A percentile compares a stretch with the other conserved stretches of the same genome.
Evolutionary conservation across 192 early-diverging fungal genomes (phyloP).

Genomic region (Gamsiella multidivaricata): DNA sequence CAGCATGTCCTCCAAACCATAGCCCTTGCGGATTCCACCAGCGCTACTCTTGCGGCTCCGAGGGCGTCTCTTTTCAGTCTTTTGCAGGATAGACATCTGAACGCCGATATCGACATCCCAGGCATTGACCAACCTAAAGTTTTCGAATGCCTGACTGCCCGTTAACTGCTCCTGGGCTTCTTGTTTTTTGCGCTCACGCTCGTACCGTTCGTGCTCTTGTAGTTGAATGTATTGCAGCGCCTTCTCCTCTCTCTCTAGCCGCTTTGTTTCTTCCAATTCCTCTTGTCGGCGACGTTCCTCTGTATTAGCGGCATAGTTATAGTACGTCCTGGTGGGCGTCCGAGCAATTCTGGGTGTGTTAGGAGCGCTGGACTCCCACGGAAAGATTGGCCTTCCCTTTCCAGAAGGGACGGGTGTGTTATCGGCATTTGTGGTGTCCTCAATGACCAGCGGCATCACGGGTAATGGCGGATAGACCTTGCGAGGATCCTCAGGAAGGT

Average conservation of each 20-base stretch:
- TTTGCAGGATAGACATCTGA: constrained; percentile 42
- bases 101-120: constrained; percentile 48
- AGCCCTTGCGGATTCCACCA: constrained; percentile 43
- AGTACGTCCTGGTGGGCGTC: constrained; percentile 36
- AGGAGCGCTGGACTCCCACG: constrained; percentile 33
- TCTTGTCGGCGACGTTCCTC: constrained; percentile 29
- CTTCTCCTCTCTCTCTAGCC: constrained; percentile 27
- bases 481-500: constrained; percentile 42
- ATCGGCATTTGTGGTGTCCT: constrained; percentile 21
- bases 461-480: constrained; percentile 15
- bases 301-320: constrained; percentile 28
- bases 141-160: constrained; percentile 49
- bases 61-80: constrained; percentile 43
- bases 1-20: constrained; percentile 50
- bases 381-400: constrained; percentile 38
- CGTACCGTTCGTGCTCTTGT: constrained; percentile 32
- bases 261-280: constrained; percentile 14
- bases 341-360: constrained; percentile 8
- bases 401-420: constrained; percentile 37
- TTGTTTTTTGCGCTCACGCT: constrained; percentile 27
- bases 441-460: constrained; percentile 12
- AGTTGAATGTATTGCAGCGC: constrained; percentile 26
- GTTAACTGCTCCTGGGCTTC: constrained; percentile 28
- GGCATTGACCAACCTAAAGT: constrained; percentile 51
- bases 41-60: constrained; percentile 53